phyloP scores from a whole-genome alignment of 2,329 filamentous ascomycete species.

The Exserohilum turcica region DNA sequence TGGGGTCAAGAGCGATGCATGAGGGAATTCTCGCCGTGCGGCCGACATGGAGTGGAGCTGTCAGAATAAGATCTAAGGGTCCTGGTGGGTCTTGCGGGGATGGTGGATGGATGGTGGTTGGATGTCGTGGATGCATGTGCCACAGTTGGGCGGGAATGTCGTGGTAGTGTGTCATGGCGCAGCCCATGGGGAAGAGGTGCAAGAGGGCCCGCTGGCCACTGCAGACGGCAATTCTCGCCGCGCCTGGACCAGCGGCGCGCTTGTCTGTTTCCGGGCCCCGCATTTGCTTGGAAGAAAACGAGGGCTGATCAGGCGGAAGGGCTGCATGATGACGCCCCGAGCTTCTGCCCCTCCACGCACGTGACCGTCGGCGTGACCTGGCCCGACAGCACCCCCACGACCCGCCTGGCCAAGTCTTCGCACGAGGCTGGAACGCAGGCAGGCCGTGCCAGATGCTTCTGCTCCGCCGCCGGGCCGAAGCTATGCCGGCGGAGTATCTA shows the following conservation, averaged over 20 bases:
- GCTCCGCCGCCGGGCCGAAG: slow-evolving; percentile 23
- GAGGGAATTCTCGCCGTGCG: slow-evolving; percentile 40
- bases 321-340: slow-evolving; percentile 27
- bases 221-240: slow-evolving; percentile 40
- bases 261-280: slow-evolving; percentile 1
- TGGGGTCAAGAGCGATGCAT: slow-evolving; percentile 12
- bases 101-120: slow-evolving; percentile 41
- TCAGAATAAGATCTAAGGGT: slow-evolving; percentile 16
- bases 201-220: slow-evolving; percentile 14
- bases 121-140: slow-evolving; percentile 22
- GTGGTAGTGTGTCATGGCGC: slow-evolving; percentile 10
- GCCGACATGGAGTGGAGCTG: slow-evolving; percentile 9
- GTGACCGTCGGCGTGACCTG: slow-evolving; percentile 28
- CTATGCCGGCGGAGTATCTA: slow-evolving; percentile 31
- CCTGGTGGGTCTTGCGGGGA: slow-evolving; percentile 11
- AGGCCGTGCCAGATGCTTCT: slow-evolving; percentile 16
- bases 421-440: slow-evolving; percentile 11
- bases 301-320: slow-evolving; percentile 20
- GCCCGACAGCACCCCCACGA: slow-evolving; percentile 22
- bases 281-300: slow-evolving; percentile 7
- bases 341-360: slow-evolving; percentile 14
- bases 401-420: slow-evolving; percentile 19
- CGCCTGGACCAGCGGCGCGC: slow-evolving; percentile 4
- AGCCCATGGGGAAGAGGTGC: slow-evolving; percentile 11
- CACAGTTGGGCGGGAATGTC: slow-evolving; percentile 20